These are phyloP conservation scores for Coemansia sp. DNA, from an alignment of 192 early-diverging fungal species.

Conservation along the genomic window DNA sequence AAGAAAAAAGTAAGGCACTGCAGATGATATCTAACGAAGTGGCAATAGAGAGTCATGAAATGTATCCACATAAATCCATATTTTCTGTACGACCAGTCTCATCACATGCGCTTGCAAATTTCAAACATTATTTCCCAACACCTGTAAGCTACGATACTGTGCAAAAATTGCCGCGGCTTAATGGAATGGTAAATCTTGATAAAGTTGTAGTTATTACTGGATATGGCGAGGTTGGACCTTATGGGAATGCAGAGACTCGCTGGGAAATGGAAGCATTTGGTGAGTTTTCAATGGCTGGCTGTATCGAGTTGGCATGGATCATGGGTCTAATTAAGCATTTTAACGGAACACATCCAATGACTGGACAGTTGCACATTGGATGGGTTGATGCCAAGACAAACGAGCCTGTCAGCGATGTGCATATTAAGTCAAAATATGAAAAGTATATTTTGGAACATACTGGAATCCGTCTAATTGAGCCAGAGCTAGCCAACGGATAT, in stretches of 20 bases:
- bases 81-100: not conserved
- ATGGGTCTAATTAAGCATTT: slow-evolving; percentile 73
- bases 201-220: slow-evolving; percentile 85
- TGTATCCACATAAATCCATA: slow-evolving; percentile 50
- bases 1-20: slow-evolving; percentile 60
- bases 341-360: not conserved
- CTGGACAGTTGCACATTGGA: slow-evolving; percentile 67
- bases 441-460: slow-evolving; percentile 83
- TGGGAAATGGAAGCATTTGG: slow-evolving; percentile 93
- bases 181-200: slow-evolving; percentile 80
- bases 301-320: slow-evolving; percentile 93
- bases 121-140: slow-evolving; percentile 72
- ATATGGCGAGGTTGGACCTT: slow-evolving; percentile 89
- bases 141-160: slow-evolving; percentile 3
- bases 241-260: slow-evolving; percentile 82
- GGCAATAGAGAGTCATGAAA: slow-evolving; percentile 35
- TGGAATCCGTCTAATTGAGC: slow-evolving; percentile 92
- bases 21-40: too few relatives aligned
- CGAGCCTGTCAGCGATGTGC: slow-evolving; percentile 82
- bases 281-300: slow-evolving; percentile 41
- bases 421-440: slow-evolving; percentile 91
- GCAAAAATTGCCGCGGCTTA: slow-evolving; percentile 57
- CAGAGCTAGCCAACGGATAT: slow-evolving; percentile 81
- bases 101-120: slow-evolving; percentile 75
- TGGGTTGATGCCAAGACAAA: slow-evolving; percentile 87